These are phyloP conservation scores for Clavulina sp. DNA, from an alignment of 768 basidiomycete genomes.

Conservation along the genomic window DNA sequence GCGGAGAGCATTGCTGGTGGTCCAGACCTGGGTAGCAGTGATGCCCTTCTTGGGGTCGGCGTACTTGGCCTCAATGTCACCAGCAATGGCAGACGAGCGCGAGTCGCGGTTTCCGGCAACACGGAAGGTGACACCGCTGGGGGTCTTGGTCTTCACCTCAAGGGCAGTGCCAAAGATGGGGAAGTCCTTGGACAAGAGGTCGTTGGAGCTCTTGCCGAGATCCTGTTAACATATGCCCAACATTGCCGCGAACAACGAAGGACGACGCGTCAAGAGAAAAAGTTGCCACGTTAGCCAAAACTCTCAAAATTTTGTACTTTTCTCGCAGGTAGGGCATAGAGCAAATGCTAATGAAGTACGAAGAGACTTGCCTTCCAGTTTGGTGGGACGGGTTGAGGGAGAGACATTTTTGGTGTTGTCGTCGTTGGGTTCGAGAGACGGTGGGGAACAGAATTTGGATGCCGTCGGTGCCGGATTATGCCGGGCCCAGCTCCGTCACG, in stretches of 20 bases:
- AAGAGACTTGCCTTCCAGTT: slow-evolving; percentile 68
- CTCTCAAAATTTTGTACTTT: too few species aligned
- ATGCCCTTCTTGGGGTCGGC: slow-evolving; percentile 81
- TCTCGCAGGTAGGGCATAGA: background rate
- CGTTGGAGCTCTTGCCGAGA: slow-evolving; percentile 93
- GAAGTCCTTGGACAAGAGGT: slow-evolving; percentile 88
- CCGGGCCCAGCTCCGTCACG: too few species aligned
- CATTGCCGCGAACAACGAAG: slow-evolving; percentile 3
- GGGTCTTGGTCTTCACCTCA: slow-evolving; percentile 79
- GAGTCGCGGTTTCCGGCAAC: slow-evolving; percentile 70
- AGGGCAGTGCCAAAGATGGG: slow-evolving; percentile 53
- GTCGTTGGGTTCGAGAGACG: too few species aligned
- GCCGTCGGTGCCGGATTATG: too few species aligned
- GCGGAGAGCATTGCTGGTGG: slow-evolving; percentile 82
- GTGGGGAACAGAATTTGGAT: too few species aligned
- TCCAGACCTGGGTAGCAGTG: slow-evolving; percentile 90
- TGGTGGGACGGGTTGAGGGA: slow-evolving; percentile 90
- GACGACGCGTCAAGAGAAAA: slow-evolving; percentile 1
- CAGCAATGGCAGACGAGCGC: slow-evolving; percentile 54
- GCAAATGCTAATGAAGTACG: background rate
- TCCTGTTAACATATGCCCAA: slow-evolving; percentile 31
- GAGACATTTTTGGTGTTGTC: too few species aligned
- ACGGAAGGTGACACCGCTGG: slow-evolving; percentile 84
- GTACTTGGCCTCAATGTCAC: slow-evolving; percentile 94
- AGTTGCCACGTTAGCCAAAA: background rate